Percentiles rank a stretch among this genome's conserved stretches.
phyloP scores from a whole-genome alignment of 306 rosid species.

The Medicago lupulina region DNA sequence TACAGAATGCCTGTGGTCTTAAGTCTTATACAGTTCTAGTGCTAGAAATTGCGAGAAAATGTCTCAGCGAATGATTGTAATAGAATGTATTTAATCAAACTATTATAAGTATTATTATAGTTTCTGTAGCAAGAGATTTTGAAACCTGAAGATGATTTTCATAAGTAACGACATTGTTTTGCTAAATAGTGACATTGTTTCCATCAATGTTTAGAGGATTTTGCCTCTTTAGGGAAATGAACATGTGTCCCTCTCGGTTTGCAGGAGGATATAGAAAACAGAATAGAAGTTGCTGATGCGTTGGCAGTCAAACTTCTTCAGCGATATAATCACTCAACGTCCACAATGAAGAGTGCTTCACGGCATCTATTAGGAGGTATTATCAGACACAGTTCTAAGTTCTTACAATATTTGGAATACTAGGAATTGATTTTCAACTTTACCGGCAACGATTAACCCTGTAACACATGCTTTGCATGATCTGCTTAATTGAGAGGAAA shows the following conservation, averaged over 20 bases:
- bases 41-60: background rate
- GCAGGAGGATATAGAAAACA: constrained; percentile 91
- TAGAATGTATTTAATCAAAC: constrained; percentile 11
- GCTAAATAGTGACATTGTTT: constrained; percentile 6
- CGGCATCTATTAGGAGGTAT: constrained; percentile 92
- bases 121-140: constrained; percentile 6
- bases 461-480: constrained; percentile 17
- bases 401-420: constrained; percentile 28
- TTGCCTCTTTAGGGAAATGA: constrained; percentile 24
- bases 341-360: constrained; percentile 82
- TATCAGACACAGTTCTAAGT: constrained; percentile 16
- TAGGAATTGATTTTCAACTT: background rate
- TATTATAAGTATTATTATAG: background rate
- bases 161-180: constrained; percentile 8
- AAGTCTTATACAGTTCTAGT: constrained; percentile 26
- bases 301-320: constrained; percentile 82
- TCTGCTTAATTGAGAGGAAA: constrained; percentile 30
- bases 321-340: constrained; percentile 77
- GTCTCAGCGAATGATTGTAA: constrained; percentile 10
- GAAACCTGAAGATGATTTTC: constrained; percentile 28
- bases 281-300: constrained; percentile 86
- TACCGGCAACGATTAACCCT: background rate
- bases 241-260: constrained; percentile 24
- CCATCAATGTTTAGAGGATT: constrained; percentile 13
- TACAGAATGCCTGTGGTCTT: background rate